phyloP scores from a whole-genome alignment of 2,329 filamentous ascomycete genomes.

The Diaporthe batatas region DNA sequence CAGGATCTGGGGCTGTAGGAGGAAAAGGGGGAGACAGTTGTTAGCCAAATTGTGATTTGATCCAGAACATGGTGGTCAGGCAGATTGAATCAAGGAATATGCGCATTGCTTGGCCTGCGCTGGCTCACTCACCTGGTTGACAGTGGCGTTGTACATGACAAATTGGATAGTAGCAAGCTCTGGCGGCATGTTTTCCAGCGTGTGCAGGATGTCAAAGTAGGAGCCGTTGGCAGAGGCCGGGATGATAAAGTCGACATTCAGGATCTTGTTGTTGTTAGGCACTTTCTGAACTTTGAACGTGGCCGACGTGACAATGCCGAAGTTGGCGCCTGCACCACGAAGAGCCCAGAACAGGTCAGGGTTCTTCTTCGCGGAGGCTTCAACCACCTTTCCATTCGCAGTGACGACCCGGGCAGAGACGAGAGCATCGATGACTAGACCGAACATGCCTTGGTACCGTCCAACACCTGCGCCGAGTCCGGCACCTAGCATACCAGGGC shows the following conservation, averaged over 20 bases:
- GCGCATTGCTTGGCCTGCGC: not conserved
- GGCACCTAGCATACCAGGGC: conserved; percentile 72
- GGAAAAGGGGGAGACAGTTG: conserved; percentile 44
- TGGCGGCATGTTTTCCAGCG: conserved; percentile 46
- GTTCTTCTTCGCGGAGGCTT: conserved; percentile 59
- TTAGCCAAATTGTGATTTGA: conserved; percentile 39
- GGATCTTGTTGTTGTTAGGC: not conserved
- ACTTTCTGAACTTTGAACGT: conserved; percentile 1
- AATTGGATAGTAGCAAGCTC: conserved; percentile 50
- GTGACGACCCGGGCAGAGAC: conserved; percentile 56
- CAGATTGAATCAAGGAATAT: conserved; percentile 26
- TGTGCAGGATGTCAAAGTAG: conserved; percentile 49
- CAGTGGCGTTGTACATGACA: conserved; percentile 47
- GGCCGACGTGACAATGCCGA: conserved; percentile 55
- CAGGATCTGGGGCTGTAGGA: conserved; percentile 48
- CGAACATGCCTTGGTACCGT: conserved; percentile 65
- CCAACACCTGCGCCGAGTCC: conserved; percentile 71
- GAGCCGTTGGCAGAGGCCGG: conserved; percentile 49
- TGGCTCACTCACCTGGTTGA: conserved; percentile 21
- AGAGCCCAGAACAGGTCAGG: no score
- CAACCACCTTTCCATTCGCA: conserved; percentile 53
- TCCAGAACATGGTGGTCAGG: no score
- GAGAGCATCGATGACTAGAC: conserved; percentile 61
- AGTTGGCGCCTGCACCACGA: no score
- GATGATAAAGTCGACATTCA: conserved; percentile 49